Conservation (phyloP, 2,329 filamentous ascomycete genomes). For the Stagonosporopsis vannaccii region DNA sequence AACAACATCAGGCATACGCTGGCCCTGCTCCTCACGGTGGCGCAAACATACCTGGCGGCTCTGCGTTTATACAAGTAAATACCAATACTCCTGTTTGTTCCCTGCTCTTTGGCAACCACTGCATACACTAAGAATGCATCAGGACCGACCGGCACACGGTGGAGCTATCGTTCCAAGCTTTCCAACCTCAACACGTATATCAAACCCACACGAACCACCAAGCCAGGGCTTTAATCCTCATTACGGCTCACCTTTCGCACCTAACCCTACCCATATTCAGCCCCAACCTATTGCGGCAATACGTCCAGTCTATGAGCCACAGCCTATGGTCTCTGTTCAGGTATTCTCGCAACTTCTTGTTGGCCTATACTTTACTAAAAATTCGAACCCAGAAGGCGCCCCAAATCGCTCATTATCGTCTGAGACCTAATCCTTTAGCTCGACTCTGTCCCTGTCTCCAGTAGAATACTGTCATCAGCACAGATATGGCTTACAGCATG, state of each 20-base stretch:
- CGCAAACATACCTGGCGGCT: slow-evolving; percentile 26
- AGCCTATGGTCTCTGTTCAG: slow-evolving; percentile 17
- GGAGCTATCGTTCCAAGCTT: slow-evolving; percentile 1
- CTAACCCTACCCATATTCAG: slow-evolving; percentile 15
- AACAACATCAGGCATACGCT: slow-evolving; percentile 28
- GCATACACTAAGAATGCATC: neutral
- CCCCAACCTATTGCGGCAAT: slow-evolving; percentile 15
- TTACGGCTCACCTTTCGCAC: slow-evolving; percentile 17
- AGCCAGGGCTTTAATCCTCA: slow-evolving; percentile 25
- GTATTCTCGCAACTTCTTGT: neutral
- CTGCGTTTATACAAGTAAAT: slow-evolving; percentile 19
- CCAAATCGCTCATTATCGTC: slow-evolving; percentile 17
- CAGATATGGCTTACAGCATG: slow-evolving; percentile 19
- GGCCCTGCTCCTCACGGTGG: slow-evolving; percentile 30
- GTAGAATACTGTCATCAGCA: neutral
- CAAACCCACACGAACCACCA: neutral
- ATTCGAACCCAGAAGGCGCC: slow-evolving; percentile 11
- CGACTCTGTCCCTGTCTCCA: slow-evolving; percentile 28
- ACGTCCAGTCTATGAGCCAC: slow-evolving; percentile 17
- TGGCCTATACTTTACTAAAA: neutral
- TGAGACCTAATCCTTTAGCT: slow-evolving; percentile 25
- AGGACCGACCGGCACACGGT: slow-evolving; percentile 8
- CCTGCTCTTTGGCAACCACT: no score
- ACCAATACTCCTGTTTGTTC: slow-evolving; percentile 13
- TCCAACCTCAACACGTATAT: neutral